phyloP scores from a whole-genome alignment of 805 yeast genomes.

The Dipodascopsis uninucleata region DNA sequence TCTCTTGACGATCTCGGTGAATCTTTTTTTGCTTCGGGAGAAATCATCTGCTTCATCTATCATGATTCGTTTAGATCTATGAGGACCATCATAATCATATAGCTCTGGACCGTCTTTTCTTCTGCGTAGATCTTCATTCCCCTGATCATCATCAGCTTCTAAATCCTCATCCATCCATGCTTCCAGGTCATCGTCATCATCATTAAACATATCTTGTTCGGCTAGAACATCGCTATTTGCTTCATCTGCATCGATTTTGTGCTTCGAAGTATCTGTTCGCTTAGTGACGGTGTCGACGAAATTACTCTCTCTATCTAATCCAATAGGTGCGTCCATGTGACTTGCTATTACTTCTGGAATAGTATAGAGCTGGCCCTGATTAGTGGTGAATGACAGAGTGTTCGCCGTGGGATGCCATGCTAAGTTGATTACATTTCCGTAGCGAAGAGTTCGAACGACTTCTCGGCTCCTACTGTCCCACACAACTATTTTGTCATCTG shows the following conservation, averaged over 20 bases:
- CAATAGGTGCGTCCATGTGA: constrained; percentile 29
- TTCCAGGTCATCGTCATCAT: constrained; percentile 30
- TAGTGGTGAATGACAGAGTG: constrained; percentile 34
- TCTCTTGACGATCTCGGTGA: constrained; percentile 4
- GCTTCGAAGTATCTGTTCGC: too few species aligned
- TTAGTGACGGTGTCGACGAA: constrained; percentile 19
- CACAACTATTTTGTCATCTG: constrained; percentile 50
- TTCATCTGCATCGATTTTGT: constrained; percentile 9
- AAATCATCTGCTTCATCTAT: not conserved
- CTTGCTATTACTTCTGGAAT: constrained; percentile 29
- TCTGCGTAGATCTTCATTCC: constrained; percentile 61
- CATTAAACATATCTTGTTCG: too few species aligned
- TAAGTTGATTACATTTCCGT: constrained; percentile 39
- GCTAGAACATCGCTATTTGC: constrained; percentile 28
- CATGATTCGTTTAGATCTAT: not conserved
- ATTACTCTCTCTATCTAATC: too few species aligned
- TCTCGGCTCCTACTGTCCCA: constrained; percentile 50
- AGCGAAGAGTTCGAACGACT: constrained; percentile 32
- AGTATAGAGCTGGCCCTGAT: constrained; percentile 35
- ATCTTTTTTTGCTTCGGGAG: constrained; percentile 5
- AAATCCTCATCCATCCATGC: constrained; percentile 26
- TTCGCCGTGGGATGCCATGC: constrained; percentile 42
- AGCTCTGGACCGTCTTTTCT: constrained; percentile 53
- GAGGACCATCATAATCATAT: constrained; percentile 4
- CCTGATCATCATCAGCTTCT: constrained; percentile 39